Evolutionary conservation across 106 monocot species (phyloP).

Genomic region (Posidonia australis): DNA sequence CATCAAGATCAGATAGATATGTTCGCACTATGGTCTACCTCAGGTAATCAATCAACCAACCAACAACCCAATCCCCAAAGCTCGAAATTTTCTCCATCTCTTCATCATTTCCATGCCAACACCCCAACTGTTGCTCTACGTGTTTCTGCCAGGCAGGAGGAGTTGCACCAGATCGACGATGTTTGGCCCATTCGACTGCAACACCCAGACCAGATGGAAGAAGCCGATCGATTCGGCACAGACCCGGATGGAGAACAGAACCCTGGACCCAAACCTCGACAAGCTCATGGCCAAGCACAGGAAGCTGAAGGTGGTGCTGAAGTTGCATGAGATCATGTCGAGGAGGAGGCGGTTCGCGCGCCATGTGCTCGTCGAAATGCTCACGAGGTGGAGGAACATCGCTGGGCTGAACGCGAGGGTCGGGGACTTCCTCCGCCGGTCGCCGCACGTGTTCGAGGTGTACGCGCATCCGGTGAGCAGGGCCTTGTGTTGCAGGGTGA

Average conservation of each 20-base stretch:
- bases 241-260: constrained; percentile 59
- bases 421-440: constrained; percentile 53
- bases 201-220: constrained; percentile 43
- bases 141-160: background rate
- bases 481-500: constrained; percentile 33
- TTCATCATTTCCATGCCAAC: too few relatives aligned
- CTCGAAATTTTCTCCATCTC: too few relatives aligned
- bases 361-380: constrained; percentile 44
- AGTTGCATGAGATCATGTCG: constrained; percentile 18
- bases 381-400: constrained; percentile 44
- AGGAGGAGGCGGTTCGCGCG: constrained; percentile 2
- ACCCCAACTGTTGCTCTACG: background rate
- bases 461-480: constrained; percentile 35
- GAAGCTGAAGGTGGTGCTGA: constrained; percentile 38
- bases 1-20: too few relatives aligned
- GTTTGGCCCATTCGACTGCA: constrained; percentile 21
- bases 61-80: too few relatives aligned
- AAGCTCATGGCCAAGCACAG: constrained; percentile 36
- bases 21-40: too few relatives aligned
- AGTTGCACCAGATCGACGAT: background rate
- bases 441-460: constrained; percentile 55
- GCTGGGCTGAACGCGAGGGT: constrained; percentile 35
- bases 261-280: constrained; percentile 52
- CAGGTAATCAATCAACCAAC: too few relatives aligned
- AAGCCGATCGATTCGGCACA: constrained; percentile 63